Evolutionary conservation across 2,329 filamentous ascomycete species (phyloP), one percentile per base, ranked within the genome.

Genomic region (Cladophialophora immunda): DNA sequence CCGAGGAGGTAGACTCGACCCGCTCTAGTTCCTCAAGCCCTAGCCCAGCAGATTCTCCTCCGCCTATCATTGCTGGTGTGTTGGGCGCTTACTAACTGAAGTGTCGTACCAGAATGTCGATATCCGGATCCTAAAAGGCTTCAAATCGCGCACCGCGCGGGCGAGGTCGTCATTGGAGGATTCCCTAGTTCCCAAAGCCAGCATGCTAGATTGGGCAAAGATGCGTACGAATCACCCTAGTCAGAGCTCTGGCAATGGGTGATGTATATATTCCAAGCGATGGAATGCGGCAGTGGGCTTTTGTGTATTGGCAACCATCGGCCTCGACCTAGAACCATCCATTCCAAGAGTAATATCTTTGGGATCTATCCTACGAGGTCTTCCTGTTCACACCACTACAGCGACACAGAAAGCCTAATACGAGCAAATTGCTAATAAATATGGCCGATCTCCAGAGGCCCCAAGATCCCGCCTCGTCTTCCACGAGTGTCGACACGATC

Each of bases 251-350:
- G 25, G 19, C 45, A 25, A 25, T 11, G 25, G 7, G 30, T 58
- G 55, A n/a, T 47, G 27, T 58, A 45, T 58, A 58, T 60, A 54
- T 30, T 13, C n/a, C 52, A 32, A 55, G 52, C 27, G n/a, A 17
- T 17, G 27, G n/a, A 30, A 55, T 30, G 52, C 25, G 3, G n/a
- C 13, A n/a, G 5, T 11, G 9, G 13, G 52, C 17, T 55, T 55
- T 32, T 34, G 19, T 32, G 25, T 4, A 55, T 55, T 13, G 27
- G 7, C 27, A 55, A 55, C 15, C 17, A n/a, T 55, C 30, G 0
- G 27, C 30, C 9, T 55, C 17, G 15, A n/a, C 30, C 27, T 53
- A n/a, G n/a, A 53, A 27, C 50, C n/a, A n/a, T n/a, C n/a, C n/a
- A n/a, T n/a, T n/a, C n/a, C n/a, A n/a, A n/a, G n/a, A n/a, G n/a